phyloP scores from a whole-genome alignment of 78 protist species.

The Polysphondylium violaceum region DNA sequence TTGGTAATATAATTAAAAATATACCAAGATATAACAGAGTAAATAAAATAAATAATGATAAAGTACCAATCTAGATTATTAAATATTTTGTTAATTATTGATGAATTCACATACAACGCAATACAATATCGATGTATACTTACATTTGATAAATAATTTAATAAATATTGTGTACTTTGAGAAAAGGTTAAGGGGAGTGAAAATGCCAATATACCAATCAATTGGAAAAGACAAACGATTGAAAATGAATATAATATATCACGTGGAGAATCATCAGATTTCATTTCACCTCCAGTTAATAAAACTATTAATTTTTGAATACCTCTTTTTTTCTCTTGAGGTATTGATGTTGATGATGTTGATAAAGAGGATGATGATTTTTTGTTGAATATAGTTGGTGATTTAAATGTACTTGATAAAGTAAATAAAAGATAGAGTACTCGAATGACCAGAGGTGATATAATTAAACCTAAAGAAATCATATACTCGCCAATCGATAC shows the following conservation, averaged over 20 bases:
- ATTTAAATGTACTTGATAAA: slow-evolving; percentile 49
- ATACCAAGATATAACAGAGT: slow-evolving; percentile 6
- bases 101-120: not conserved
- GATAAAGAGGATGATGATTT: not conserved
- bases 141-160: slow-evolving; percentile 8
- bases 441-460: slow-evolving; percentile 44
- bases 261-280: slow-evolving; percentile 29
- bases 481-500: slow-evolving; percentile 89
- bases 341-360: not conserved
- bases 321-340: not conserved
- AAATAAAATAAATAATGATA: slow-evolving; percentile 12
- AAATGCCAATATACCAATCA: slow-evolving; percentile 27
- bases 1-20: slow-evolving; percentile 39
- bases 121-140: not conserved
- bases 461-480: slow-evolving; percentile 56
- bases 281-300: not conserved
- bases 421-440: slow-evolving; percentile 20
- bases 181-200: slow-evolving; percentile 51
- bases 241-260: slow-evolving; percentile 57
- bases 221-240: slow-evolving; percentile 8
- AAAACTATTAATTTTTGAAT: slow-evolving; percentile 4
- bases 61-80: not conserved
- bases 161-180: not conserved
- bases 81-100: not conserved
- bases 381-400: slow-evolving; percentile 39